These are phyloP conservation scores for Caryopteris hybrid DNA, from an alignment of 305 asterid genomes.

Conservation along the genomic window DNA sequence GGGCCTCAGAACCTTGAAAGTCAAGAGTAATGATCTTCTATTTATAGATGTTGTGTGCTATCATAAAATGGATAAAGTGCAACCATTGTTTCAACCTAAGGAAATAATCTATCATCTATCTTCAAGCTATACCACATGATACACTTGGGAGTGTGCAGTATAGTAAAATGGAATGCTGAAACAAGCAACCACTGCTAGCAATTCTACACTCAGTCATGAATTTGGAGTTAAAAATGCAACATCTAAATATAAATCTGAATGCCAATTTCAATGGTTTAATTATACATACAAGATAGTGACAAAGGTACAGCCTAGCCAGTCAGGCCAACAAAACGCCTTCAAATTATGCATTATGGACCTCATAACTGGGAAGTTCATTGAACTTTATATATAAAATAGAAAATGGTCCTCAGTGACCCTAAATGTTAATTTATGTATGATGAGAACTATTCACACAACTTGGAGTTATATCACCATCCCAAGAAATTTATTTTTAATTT, in stretches of 20 bases:
- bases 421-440: neutral
- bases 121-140: slow-evolving; percentile 5
- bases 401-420: neutral
- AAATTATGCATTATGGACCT: neutral
- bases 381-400: neutral
- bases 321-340: slow-evolving; percentile 5
- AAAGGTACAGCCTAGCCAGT: neutral
- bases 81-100: neutral
- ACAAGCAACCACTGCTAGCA: neutral
- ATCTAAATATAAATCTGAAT: slow-evolving; percentile 3
- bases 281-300: slow-evolving; percentile 3
- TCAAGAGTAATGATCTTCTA: too few relatives aligned
- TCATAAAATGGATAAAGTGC: slow-evolving; percentile 3
- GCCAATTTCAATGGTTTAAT: neutral
- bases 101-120: slow-evolving; percentile 9
- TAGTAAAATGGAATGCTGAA: neutral
- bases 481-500: neutral
- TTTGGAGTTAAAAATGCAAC: slow-evolving; percentile 10
- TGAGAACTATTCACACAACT: neutral
- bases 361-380: neutral
- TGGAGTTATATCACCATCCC: neutral
- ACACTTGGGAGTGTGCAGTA: neutral
- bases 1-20: slow-evolving; percentile 10
- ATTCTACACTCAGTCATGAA: slow-evolving; percentile 1
- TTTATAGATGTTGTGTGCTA: neutral